Conservation (phyloP, 2,329 filamentous ascomycete species). For the Trichoderma lentiforme region DNA sequence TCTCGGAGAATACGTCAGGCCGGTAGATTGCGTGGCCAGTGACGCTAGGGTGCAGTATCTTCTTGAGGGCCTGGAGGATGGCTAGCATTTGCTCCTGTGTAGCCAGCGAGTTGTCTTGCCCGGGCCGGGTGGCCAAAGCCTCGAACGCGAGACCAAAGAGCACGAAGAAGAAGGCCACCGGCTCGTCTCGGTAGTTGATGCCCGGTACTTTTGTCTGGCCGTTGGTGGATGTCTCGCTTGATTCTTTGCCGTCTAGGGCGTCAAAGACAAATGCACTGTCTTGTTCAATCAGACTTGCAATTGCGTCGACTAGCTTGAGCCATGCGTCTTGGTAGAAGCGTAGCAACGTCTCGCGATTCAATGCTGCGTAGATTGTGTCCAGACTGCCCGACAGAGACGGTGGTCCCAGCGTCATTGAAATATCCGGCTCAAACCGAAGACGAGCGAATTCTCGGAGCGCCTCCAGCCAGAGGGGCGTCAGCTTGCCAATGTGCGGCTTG, state of each 20-base stretch:
- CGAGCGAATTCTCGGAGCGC: conserved; percentile 91
- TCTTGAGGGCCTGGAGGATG: conserved; percentile 87
- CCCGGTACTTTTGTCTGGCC: conserved; percentile 63
- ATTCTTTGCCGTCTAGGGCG: conserved; percentile 81
- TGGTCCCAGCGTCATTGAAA: conserved; percentile 83
- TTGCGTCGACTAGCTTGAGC: conserved; percentile 94
- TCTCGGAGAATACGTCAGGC: conserved; percentile 93
- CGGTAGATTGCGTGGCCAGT: conserved; percentile 96
- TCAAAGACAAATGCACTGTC: conserved; percentile 98
- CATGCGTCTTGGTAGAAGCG: conserved; percentile 97
- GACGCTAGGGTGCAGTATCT: conserved; percentile 90
- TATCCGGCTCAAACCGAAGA: conserved; percentile 92
- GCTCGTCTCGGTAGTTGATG: conserved; percentile 97
- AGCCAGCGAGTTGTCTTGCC: conserved; percentile 50
- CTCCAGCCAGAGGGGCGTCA: conserved; percentile 92
- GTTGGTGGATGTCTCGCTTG: conserved; percentile 45
- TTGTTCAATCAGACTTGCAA: conserved; percentile 94
- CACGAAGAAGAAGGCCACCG: conserved; percentile 98
- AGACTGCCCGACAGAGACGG: conserved; percentile 79
- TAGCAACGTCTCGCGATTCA: conserved; percentile 90
- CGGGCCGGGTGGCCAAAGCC: conserved; percentile 78
- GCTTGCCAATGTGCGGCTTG: conserved; percentile 80
- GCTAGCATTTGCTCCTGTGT: conserved; percentile 78
- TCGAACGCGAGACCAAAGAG: conserved; percentile 96
- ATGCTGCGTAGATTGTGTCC: conserved; percentile 88